phyloP scores from a whole-genome alignment of 768 basidiomycete species.

The Pisolithus albus region DNA sequence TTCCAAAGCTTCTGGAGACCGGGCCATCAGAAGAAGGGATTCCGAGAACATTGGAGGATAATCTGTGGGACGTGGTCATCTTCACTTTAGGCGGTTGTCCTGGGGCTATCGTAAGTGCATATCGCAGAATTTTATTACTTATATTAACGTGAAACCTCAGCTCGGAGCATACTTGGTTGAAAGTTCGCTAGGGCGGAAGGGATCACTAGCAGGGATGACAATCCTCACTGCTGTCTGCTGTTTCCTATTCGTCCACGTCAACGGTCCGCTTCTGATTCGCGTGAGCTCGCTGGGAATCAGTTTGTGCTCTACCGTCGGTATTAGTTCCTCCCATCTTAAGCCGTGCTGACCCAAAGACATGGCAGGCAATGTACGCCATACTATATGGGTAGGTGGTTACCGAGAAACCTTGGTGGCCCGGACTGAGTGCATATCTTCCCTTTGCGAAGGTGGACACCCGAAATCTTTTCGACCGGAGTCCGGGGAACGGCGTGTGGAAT shows the following conservation, averaged over 20 bases:
- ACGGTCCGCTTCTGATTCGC: constrained; percentile 52
- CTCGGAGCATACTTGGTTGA: constrained; percentile 85
- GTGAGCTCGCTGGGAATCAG: constrained; percentile 71
- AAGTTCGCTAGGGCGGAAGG: constrained; percentile 55
- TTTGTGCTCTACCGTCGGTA: constrained; percentile 53
- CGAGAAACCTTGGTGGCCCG: not conserved
- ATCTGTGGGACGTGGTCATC: constrained; percentile 80
- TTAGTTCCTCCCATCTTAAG: not conserved
- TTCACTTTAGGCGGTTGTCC: constrained; percentile 83
- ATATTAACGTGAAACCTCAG: constrained; percentile 29
- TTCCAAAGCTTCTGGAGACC: constrained; percentile 80
- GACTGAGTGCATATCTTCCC: constrained; percentile 3
- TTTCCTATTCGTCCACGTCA: constrained; percentile 56
- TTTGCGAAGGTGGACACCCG: constrained; percentile 63
- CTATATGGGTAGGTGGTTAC: constrained; percentile 48
- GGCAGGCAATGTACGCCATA: constrained; percentile 80
- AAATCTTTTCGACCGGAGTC: constrained; percentile 79
- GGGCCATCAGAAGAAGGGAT: constrained; percentile 11
- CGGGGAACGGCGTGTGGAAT: constrained; percentile 86
- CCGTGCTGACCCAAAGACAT: not conserved
- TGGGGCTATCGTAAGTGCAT: constrained; percentile 61
- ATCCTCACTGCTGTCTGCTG: constrained; percentile 73
- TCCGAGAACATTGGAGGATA: constrained; percentile 49
- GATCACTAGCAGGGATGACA: constrained; percentile 70
- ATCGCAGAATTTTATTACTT: constrained; percentile 5